These are phyloP conservation scores for Boletus pseudo-olivaceus DNA, from an alignment of 768 basidiomycete genomes.

Conservation along the genomic window DNA sequence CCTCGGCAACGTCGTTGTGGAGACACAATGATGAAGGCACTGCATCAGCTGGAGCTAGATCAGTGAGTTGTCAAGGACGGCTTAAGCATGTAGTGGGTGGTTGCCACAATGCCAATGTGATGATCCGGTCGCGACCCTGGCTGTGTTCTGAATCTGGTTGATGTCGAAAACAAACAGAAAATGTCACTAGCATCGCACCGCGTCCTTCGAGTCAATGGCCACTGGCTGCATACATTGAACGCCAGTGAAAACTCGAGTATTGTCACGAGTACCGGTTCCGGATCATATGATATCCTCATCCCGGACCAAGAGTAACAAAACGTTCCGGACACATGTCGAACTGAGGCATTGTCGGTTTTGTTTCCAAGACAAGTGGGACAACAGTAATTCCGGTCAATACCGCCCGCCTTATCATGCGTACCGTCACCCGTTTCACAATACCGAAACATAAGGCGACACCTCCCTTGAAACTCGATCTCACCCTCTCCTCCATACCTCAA, in stretches of 20 bases:
- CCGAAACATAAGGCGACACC: slow-evolving; percentile 11
- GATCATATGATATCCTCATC: neutral
- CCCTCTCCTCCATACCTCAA: neutral
- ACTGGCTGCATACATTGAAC: too few relatives aligned
- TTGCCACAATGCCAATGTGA: neutral
- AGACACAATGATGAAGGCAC: neutral
- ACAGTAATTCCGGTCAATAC: too few relatives aligned
- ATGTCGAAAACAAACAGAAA: neutral
- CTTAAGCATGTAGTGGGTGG: too few relatives aligned
- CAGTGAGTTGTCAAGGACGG: neutral
- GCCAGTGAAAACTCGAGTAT: too few relatives aligned
- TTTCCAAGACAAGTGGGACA: neutral
- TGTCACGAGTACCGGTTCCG: neutral
- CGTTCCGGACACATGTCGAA: neutral
- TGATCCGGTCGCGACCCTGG: neutral
- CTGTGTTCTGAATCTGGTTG: too few relatives aligned
- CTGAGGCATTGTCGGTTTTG: neutral
- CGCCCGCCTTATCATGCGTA: neutral
- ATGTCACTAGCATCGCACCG: too few relatives aligned
- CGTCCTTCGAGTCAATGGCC: too few relatives aligned
- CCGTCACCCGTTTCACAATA: neutral
- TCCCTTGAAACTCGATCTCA: neutral
- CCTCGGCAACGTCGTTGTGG: neutral
- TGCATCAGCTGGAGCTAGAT: neutral
- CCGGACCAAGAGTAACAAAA: too few relatives aligned